Conservation (phyloP, 2,329 filamentous ascomycete genomes). For the Pyrenophora tritici-repentis region DNA sequence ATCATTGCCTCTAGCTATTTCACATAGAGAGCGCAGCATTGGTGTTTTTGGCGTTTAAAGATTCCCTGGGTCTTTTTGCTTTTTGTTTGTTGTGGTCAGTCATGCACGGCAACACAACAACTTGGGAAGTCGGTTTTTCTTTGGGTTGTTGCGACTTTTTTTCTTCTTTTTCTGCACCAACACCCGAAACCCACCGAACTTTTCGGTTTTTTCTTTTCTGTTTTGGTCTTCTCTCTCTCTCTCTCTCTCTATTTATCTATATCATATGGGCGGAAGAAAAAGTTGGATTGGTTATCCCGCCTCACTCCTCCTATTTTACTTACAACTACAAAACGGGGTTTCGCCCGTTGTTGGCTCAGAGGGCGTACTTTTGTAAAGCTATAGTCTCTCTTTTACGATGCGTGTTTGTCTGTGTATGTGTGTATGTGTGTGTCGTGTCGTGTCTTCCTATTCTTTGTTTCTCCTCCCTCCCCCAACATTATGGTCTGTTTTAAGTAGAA, state of each 20-base stretch:
- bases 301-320: not conserved
- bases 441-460: too few species aligned
- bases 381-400: constrained; percentile 9
- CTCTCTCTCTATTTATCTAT: too few species aligned
- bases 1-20: constrained; percentile 45
- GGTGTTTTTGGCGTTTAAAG: constrained; percentile 44
- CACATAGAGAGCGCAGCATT: constrained; percentile 45
- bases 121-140: not conserved
- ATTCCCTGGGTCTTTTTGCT: constrained; percentile 32
- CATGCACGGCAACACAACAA: too few species aligned
- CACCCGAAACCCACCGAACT: not conserved
- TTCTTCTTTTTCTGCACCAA: not conserved
- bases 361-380: not conserved
- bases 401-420: too few species aligned
- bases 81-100: constrained; percentile 4
- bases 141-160: not conserved
- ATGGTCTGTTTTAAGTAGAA: too few species aligned
- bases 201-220: not conserved
- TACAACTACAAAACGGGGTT: not conserved
- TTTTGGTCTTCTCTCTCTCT: not conserved
- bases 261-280: constrained; percentile 1
- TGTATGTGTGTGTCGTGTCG: too few species aligned
- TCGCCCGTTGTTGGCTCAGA: not conserved
- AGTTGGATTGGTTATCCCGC: constrained; percentile 6
- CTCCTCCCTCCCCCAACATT: not conserved